Evolutionary conservation across 495 filamentous ascomycete genomes (phyloP).

Genomic region (Trichoderma erinaceum): DNA sequence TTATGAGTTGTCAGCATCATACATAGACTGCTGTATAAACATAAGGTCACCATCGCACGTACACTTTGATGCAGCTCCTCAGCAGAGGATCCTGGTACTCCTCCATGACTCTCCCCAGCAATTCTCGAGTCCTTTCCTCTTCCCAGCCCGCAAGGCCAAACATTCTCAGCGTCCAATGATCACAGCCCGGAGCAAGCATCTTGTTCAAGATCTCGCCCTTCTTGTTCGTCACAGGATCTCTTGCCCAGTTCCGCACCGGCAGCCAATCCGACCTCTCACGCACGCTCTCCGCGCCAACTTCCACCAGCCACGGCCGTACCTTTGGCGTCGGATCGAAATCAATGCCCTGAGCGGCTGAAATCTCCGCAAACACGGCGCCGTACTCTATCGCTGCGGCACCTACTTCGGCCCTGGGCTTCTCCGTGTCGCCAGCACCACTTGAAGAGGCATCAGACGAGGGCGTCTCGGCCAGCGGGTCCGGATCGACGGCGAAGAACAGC

Average conservation of each 20-base stretch:
- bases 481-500: slow-evolving; percentile 12
- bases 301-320: slow-evolving; percentile 37
- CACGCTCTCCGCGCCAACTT: slow-evolving; percentile 48
- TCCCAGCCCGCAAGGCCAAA: slow-evolving; percentile 12
- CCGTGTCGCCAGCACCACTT: too few relatives aligned
- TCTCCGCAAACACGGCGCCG: slow-evolving; percentile 32
- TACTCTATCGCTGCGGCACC: slow-evolving; percentile 26
- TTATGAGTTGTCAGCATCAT: neutral
- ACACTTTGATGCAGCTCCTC: slow-evolving; percentile 15
- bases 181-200: neutral
- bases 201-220: slow-evolving; percentile 9
- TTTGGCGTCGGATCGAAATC: slow-evolving; percentile 34
- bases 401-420: neutral
- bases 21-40: neutral
- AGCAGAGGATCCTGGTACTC: slow-evolving; percentile 9
- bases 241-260: slow-evolving; percentile 24
- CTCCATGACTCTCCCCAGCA: neutral
- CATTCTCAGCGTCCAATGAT: neutral
- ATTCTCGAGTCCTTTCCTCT: neutral
- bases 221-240: slow-evolving; percentile 26
- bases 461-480: slow-evolving; percentile 3
- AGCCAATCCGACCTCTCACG: slow-evolving; percentile 36
- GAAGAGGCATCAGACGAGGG: neutral
- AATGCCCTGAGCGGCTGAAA: slow-evolving; percentile 31
- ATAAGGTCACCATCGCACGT: neutral